phyloP scores from a whole-genome alignment of 441 rosid genomes.

The California macrophylla region DNA sequence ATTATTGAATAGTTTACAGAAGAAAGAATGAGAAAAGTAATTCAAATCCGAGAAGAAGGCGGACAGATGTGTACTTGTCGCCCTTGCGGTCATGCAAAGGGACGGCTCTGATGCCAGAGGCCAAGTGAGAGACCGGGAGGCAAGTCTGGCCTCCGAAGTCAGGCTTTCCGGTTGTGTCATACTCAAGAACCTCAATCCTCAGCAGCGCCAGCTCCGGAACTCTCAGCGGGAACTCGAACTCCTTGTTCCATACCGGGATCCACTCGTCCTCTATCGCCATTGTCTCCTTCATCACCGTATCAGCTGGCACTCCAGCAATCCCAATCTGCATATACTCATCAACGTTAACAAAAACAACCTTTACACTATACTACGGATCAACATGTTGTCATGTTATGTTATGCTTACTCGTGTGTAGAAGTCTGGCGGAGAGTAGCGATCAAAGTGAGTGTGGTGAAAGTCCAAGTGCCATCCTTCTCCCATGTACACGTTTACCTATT shows the following conservation, averaged over 20 bases:
- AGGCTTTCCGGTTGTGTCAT: constrained; percentile 33
- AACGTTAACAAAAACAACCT: neutral
- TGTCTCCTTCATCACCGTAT: constrained; percentile 28
- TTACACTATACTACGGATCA: too few species aligned
- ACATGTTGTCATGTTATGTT: neutral
- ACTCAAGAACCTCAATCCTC: constrained; percentile 43
- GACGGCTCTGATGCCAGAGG: constrained; percentile 55
- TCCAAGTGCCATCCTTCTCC: constrained; percentile 79
- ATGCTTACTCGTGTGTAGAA: constrained; percentile 50
- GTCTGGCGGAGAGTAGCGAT: constrained; percentile 67
- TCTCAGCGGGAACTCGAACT: constrained; percentile 41
- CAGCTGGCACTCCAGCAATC: constrained; percentile 51
- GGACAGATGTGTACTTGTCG: neutral
- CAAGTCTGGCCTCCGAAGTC: constrained; percentile 82
- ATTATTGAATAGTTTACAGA: too few species aligned
- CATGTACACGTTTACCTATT: constrained; percentile 47
- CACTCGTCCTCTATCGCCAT: constrained; percentile 41
- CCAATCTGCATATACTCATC: constrained; percentile 34
- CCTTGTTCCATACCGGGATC: constrained; percentile 64
- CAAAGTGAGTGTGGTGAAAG: constrained; percentile 46
- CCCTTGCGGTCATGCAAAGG: constrained; percentile 34
- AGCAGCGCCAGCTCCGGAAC: constrained; percentile 64
- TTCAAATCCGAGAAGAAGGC: neutral
- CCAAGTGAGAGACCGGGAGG: constrained; percentile 54
- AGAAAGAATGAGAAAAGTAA: neutral